phyloP scores from a whole-genome alignment of 768 basidiomycete genomes.

The Mycena filopes region DNA sequence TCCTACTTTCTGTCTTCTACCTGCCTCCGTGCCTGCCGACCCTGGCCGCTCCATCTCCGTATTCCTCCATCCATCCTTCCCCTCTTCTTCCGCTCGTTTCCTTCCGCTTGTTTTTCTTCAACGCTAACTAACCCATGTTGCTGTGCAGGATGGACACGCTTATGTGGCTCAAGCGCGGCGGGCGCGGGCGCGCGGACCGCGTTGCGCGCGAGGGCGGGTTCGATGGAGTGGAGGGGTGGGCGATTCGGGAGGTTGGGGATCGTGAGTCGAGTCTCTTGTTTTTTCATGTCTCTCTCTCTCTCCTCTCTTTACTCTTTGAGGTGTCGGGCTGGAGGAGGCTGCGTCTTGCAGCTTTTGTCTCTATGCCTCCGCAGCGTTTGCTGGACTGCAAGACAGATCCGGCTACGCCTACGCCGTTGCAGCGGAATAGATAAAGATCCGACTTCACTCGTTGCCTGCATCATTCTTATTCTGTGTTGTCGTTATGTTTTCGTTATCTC shows the following conservation, averaged over 20 bases:
- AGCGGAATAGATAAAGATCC: no score
- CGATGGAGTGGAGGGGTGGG: conserved; percentile 85
- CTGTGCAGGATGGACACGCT: conserved; percentile 62
- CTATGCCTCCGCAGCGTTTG: no score
- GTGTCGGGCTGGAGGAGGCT: no score
- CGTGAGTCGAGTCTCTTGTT: conserved; percentile 67
- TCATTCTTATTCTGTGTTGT: no score
- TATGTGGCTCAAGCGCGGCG: conserved; percentile 65
- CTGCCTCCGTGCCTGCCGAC: neutral
- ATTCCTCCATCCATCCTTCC: neutral
- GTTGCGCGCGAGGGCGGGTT: conserved; percentile 77
- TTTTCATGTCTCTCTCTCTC: conserved; percentile 8
- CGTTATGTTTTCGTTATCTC: neutral
- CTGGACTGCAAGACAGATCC: no score
- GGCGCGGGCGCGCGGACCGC: conserved; percentile 31
- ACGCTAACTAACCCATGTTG: neutral
- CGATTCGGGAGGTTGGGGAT: conserved; percentile 86
- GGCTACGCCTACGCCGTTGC: no score
- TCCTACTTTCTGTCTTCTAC: neutral
- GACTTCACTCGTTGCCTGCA: no score
- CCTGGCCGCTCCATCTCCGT: neutral
- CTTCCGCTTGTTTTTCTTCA: no score
- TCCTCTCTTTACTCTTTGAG: neutral
- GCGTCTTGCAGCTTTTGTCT: no score
- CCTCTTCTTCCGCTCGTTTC: neutral